Evolutionary conservation across 768 basidiomycete species (phyloP), one percentile per base, ranked within the genome.

Genomic region (Termitomyces heimii): DNA sequence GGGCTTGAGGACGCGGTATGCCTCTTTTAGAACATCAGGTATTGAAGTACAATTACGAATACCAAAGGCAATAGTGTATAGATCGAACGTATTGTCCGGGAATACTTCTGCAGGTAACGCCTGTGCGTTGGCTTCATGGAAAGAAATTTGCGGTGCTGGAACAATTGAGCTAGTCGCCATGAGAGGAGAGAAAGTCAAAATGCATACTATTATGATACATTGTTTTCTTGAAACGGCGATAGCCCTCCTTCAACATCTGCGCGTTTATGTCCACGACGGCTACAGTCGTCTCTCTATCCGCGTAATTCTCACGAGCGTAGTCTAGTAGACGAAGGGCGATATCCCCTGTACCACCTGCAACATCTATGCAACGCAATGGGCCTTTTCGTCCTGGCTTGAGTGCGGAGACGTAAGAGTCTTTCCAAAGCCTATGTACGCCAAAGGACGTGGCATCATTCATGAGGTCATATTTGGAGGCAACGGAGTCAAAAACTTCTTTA

Each of bases 371-470:
- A 60, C 82, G 84, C 69, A 84, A 66, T 1, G 86, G 83, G 1
- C 88, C 88, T 59, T 81, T 84, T 54, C 82, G 82, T 39, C 92
- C 92, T 4, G 92, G 94, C 62, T 82, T 81, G 59, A 98, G 71
- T 0, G 78, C 73, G 1, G 84, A 80, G 28, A 98, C 86, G 67
- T 92, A 91, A 18, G 85, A 78, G 70, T 98, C 94, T 73, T 98
- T 99, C 97, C 97, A 99, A 24, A 99, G 75, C 54, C 97, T 82
- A 68, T 98, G 97, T 10, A 98, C 87, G 35, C 97, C 97, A 60
- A 98, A 73, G 3, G 97, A 98, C 71, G 94, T 91, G n/a, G 94
- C 92, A 68, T 98, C 97, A 77, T 99, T 99, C 96, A 99, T 97
- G 42, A 98, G 71, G 72, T 98, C 97, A 73, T 99, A 99, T 45